Conservation (phyloP, 2,329 filamentous ascomycete genomes). For the Sporothrix variecibatus region DNA sequence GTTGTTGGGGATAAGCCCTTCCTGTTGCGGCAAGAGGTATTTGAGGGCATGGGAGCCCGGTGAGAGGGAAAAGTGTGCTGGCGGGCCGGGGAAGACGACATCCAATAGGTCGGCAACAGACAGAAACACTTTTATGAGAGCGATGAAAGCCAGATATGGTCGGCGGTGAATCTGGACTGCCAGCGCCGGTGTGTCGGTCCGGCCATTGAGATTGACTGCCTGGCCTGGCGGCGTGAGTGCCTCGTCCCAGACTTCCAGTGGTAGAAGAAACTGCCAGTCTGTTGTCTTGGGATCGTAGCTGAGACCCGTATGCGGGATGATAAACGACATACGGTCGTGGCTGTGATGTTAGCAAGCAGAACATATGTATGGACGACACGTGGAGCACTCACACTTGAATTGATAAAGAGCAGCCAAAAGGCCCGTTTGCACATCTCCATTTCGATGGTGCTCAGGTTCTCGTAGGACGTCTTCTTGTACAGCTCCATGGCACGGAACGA, state of each 20-base stretch:
- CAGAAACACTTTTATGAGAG: constrained; percentile 32
- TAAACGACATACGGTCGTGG: constrained; percentile 32
- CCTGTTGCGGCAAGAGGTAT: background rate
- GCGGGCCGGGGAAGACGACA: constrained; percentile 27
- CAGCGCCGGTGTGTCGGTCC: background rate
- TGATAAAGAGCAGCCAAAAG: constrained; percentile 35
- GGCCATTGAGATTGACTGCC: background rate
- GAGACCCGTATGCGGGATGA: constrained; percentile 31
- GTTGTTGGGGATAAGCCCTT: background rate
- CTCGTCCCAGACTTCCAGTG: constrained; percentile 31
- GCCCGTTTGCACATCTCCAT: constrained; percentile 33
- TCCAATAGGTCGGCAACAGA: constrained; percentile 29
- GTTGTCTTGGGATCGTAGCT: constrained; percentile 31
- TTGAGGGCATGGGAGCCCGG: constrained; percentile 16
- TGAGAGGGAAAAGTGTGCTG: constrained; percentile 18
- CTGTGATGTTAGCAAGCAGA: background rate
- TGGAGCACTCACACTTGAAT: constrained; percentile 30
- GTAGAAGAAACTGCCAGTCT: constrained; percentile 34
- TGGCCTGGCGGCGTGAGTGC: constrained; percentile 7
- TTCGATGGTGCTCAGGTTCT: constrained; percentile 12
- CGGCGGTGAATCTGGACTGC: constrained; percentile 9
- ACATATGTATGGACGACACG: background rate
- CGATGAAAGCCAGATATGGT: constrained; percentile 32
- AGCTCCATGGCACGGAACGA: constrained; percentile 12
- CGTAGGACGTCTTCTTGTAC: constrained; percentile 17